Evolutionary conservation across 345 rosid genomes (phyloP).

Genomic region (Trapa bicornis): DNA sequence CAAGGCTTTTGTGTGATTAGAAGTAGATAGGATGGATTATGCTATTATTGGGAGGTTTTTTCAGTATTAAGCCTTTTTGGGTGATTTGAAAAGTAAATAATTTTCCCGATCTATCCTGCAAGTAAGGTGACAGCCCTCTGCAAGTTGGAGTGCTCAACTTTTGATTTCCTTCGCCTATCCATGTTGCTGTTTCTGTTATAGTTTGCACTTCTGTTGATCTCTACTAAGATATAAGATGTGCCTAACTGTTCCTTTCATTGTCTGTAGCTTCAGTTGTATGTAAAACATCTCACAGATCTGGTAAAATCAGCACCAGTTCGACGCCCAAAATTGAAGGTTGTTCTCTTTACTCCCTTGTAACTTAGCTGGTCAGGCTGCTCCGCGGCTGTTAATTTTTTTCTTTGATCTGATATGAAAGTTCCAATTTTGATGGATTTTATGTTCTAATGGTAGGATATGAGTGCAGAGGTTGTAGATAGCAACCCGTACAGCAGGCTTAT

Average conservation of each 20-base stretch:
- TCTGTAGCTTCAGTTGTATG: constrained; percentile 46
- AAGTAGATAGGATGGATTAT: not conserved
- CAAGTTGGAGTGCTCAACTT: not conserved
- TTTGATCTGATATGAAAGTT: not conserved
- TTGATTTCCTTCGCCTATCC: not conserved
- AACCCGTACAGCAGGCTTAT: constrained; percentile 97
- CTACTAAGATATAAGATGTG: not conserved
- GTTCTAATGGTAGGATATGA: constrained; percentile 56
- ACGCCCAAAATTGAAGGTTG: constrained; percentile 77
- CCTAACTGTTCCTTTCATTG: constrained; percentile 2
- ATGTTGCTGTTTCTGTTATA: not conserved
- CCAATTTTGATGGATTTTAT: constrained; percentile 2
- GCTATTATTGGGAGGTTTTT: not conserved
- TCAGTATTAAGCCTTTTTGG: not conserved
- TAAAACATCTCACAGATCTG: constrained; percentile 37
- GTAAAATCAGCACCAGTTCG: constrained; percentile 39
- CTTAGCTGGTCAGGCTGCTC: not conserved
- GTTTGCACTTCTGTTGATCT: not conserved
- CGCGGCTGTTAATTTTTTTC: not conserved
- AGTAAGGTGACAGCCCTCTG: not conserved
- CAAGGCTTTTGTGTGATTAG: not conserved
- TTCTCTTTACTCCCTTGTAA: not conserved
- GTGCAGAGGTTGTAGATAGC: constrained; percentile 92
- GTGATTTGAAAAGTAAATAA: not conserved
- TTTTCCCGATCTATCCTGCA: not conserved